Evolutionary conservation across 148 eudicot genomes (phyloP).

Genomic region (Pouteria glomerata): DNA sequence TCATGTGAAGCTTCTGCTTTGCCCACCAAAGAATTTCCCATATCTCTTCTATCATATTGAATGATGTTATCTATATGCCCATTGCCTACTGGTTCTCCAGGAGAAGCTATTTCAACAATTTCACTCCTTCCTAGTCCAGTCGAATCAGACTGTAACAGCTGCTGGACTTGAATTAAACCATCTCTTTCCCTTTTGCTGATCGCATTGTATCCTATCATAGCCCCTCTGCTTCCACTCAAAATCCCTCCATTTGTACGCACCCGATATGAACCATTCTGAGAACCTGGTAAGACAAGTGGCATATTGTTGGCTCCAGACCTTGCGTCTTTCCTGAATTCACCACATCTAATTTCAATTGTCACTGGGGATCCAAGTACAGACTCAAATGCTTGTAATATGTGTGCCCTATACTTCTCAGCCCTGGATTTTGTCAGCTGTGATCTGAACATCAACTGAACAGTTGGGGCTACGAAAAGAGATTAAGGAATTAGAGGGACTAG

Average conservation of each 20-base stretch:
- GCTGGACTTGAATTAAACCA: conserved; percentile 9
- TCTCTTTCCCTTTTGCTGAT: conserved; percentile 22
- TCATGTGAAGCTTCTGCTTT: conserved; percentile 25
- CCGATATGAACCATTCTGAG: conserved; percentile 29
- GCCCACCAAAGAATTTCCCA: conserved; percentile 22
- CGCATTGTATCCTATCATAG: conserved; percentile 21
- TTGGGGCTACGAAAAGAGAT: conserved; percentile 56
- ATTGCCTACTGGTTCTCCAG: conserved; percentile 28
- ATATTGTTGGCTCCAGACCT: conserved; percentile 28
- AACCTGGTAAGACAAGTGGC: conserved; percentile 30
- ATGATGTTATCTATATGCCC: conserved; percentile 20
- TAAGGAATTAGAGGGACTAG: neutral
- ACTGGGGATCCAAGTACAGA: conserved; percentile 77
- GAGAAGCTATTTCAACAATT: conserved; percentile 63
- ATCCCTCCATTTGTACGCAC: conserved; percentile 15
- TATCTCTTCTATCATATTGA: conserved; percentile 23
- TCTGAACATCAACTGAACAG: conserved; percentile 68
- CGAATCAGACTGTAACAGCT: conserved; percentile 9
- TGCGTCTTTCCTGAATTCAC: conserved; percentile 43
- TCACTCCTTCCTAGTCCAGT: conserved; percentile 45
- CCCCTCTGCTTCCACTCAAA: conserved; percentile 14
- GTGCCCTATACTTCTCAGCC: conserved; percentile 68
- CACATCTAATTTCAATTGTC: conserved; percentile 69
- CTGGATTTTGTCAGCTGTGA: conserved; percentile 62
- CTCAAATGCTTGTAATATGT: conserved; percentile 87